These are phyloP conservation scores for Pichia phayaonensis DNA, from an alignment of 805 yeast species.

Conservation along the genomic window DNA sequence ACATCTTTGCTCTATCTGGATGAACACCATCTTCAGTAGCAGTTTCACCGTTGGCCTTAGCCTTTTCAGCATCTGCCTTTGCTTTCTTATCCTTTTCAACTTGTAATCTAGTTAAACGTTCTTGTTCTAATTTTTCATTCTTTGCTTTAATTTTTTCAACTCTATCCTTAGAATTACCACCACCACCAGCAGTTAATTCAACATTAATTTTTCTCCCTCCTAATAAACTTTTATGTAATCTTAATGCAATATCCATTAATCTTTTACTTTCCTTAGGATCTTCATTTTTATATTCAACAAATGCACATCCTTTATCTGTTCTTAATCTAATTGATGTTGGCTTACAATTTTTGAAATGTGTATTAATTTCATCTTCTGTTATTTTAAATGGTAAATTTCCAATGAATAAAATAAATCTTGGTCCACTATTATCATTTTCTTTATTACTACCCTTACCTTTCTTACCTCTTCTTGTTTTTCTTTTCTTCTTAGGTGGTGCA, in stretches of 20 bases:
- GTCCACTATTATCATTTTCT: constrained; percentile 31
- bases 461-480: constrained; percentile 74
- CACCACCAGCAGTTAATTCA: constrained; percentile 97
- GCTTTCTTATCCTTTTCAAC: constrained; percentile 36
- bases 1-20: constrained; percentile 57
- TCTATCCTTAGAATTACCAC: constrained; percentile 75
- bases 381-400: constrained; percentile 82
- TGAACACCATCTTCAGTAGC: constrained; percentile 37
- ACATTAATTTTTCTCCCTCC: constrained; percentile 80
- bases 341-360: constrained; percentile 64
- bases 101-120: constrained; percentile 51
- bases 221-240: constrained; percentile 70
- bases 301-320: constrained; percentile 84
- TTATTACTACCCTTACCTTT: constrained; percentile 49
- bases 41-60: background rate
- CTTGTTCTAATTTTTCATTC: constrained; percentile 67
- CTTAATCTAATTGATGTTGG: constrained; percentile 78
- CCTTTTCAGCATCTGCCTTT: constrained; percentile 25
- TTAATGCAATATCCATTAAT: constrained; percentile 76
- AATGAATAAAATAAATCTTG: constrained; percentile 75
- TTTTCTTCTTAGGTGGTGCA: constrained; percentile 45
- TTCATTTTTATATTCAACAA: constrained; percentile 60
- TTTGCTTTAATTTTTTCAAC: constrained; percentile 66
- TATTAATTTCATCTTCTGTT: constrained; percentile 50
- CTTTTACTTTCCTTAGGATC: constrained; percentile 55